phyloP scores from a whole-genome alignment of 257 asterid species.

The Vinca minor region DNA sequence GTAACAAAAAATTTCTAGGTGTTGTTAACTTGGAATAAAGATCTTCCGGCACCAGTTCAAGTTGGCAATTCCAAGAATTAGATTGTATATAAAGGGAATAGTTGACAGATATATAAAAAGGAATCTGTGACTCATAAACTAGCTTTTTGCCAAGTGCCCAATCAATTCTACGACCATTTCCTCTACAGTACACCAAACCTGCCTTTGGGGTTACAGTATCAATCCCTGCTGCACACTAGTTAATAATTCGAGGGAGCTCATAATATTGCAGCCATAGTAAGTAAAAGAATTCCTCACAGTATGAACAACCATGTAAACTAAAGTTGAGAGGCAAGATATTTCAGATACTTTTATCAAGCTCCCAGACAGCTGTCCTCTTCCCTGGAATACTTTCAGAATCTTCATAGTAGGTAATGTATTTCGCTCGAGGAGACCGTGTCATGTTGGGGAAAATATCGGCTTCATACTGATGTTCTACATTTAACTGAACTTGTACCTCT shows the following conservation, averaged over 20 bases:
- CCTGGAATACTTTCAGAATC: conserved; percentile 93
- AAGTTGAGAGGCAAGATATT: conserved; percentile 15
- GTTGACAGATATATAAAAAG: too few relatives aligned
- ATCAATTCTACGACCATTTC: neutral
- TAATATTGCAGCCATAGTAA: neutral
- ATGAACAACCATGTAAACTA: neutral
- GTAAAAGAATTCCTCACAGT: neutral
- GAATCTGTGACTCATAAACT: too few relatives aligned
- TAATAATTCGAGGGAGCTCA: neutral
- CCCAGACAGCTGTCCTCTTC: conserved; percentile 98
- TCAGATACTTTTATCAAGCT: conserved; percentile 77
- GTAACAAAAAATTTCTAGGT: neutral
- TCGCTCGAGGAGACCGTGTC: conserved; percentile 77
- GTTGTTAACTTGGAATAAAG: neutral
- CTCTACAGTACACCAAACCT: neutral
- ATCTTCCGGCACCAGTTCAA: neutral
- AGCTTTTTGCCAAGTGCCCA: neutral
- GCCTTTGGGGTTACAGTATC: neutral
- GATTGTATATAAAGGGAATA: too few relatives aligned
- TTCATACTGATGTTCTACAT: conserved; percentile 70
- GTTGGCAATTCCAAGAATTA: neutral
- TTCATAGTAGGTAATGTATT: conserved; percentile 95
- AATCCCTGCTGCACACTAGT: neutral
- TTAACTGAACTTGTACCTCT: conserved; percentile 72
- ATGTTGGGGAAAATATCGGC: conserved; percentile 76